Evolutionary conservation across 805 yeast species (phyloP).

Genomic region (Metschnikowia matae): DNA sequence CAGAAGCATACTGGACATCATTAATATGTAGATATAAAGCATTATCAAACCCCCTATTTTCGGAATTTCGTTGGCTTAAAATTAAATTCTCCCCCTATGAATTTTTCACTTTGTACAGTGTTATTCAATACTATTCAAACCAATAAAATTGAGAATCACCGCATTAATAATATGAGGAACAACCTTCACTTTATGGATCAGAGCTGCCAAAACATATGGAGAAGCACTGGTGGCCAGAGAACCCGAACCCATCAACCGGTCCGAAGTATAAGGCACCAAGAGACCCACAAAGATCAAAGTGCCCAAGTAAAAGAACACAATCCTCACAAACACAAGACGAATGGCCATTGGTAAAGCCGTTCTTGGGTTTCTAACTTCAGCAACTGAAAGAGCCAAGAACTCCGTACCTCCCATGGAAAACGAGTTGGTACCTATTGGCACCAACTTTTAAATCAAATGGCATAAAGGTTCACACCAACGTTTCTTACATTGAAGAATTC

Average conservation of each 20-base stretch:
- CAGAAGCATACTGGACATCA: too few relatives aligned
- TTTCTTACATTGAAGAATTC: too few relatives aligned
- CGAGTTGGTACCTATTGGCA: too few relatives aligned
- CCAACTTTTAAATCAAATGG: too few relatives aligned
- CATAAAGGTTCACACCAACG: too few relatives aligned
- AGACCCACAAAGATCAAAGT: constrained; percentile 36
- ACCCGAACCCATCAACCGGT: constrained; percentile 33
- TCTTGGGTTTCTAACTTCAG: constrained; percentile 38
- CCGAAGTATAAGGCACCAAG: constrained; percentile 35
- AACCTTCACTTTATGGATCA: constrained; percentile 24
- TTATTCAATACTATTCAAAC: too few relatives aligned
- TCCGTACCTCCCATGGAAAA: constrained; percentile 41
- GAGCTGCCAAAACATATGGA: constrained; percentile 29
- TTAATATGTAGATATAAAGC: too few relatives aligned
- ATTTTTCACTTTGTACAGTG: too few relatives aligned
- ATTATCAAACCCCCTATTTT: too few relatives aligned
- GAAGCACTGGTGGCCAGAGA: constrained; percentile 27
- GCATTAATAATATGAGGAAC: constrained; percentile 32
- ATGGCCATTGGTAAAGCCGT: constrained; percentile 39
- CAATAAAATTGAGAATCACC: constrained; percentile 28
- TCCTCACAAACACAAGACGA: constrained; percentile 38
- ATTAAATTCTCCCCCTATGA: too few relatives aligned
- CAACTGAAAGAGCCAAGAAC: constrained; percentile 36
- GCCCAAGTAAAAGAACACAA: constrained; percentile 37
- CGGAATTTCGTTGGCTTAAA: too few relatives aligned